Base-by-base conservation (phyloP, 352 stramenopile species). In the Phytophthora sp. region DNA sequence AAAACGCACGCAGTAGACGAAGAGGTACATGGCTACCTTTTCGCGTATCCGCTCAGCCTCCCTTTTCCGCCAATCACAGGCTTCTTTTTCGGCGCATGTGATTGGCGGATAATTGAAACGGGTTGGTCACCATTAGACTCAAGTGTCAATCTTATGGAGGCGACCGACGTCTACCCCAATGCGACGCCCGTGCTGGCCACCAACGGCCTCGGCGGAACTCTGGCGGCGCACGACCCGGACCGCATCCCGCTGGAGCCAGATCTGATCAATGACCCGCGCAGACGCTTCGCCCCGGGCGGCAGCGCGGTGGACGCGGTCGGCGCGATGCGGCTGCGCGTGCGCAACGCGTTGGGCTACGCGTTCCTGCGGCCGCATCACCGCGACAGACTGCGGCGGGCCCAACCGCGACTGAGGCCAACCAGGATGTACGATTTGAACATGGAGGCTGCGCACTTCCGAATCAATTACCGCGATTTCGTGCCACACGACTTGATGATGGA, bases 141-240 rank as follows among this genome's bases (percentile, higher is more conserved):
- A 37, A 32, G 34, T 41, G 26, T 42, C 32, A 34, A 43, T 60
- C 32, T 38, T 52, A 91, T 93, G 84, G 76, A 93, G 31, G 82
- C 79, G 13, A 82, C 76, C 24, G 28, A 51, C 12, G 62, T 79
- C 41, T 90, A 88, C 54, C 72, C 84, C 49, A 82, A 89, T 37
- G 76, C 68, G 54, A 65, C 72, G 58, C 78, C 82, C 2, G 71
- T 79, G 58, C 61, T 91, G 32, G 67, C 77, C 12, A 62, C 67
- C 30, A 74, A 62, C 35, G 84, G 84, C 17, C 64, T 91, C n/a
- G 66, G 69, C 5, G 80, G 79, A n/a, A 46, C 76, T 8, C 39
- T 91, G 56, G 76, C 75, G 17, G 62, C 65, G 20, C 50, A 41
- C 8, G 67, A 74, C 21, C 84, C 84, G 0, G 82, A 91, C 45